Evolutionary conservation across 1,284 basidiomycete species (phyloP).

Genomic region (Cystobasidium sp.): DNA sequence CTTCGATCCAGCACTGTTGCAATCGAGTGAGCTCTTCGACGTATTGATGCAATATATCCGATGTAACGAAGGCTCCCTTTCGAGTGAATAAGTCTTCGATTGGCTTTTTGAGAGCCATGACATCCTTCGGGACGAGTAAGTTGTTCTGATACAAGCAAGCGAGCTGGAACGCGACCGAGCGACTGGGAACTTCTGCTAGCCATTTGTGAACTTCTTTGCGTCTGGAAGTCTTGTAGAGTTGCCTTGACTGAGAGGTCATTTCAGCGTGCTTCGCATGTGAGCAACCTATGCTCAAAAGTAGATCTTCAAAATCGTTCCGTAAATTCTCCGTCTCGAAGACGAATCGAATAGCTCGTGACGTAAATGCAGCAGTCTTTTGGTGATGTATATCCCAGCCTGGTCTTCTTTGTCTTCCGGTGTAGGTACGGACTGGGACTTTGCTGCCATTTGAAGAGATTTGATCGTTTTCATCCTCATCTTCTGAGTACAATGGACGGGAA

Average conservation of each 20-base stretch:
- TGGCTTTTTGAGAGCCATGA: constrained; percentile 18
- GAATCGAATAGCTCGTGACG: constrained; percentile 33
- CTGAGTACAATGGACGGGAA: constrained; percentile 1
- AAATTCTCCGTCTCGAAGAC: constrained; percentile 32
- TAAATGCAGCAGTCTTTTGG: constrained; percentile 34
- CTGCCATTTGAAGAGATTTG: not conserved
- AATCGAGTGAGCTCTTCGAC: constrained; percentile 39
- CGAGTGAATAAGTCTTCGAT: constrained; percentile 19
- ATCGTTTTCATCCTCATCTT: constrained; percentile 3
- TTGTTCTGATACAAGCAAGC: constrained; percentile 37
- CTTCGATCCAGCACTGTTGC: constrained; percentile 33
- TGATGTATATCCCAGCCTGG: constrained; percentile 38
- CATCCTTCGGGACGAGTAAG: constrained; percentile 31
- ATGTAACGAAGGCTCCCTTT: constrained; percentile 30
- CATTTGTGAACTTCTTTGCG: constrained; percentile 21
- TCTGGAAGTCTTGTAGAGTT: constrained; percentile 28
- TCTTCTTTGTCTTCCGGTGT: constrained; percentile 33
- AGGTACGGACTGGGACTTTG: not conserved
- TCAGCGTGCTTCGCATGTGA: constrained; percentile 13
- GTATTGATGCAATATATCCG: constrained; percentile 39
- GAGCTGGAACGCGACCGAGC: constrained; percentile 41
- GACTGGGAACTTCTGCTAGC: constrained; percentile 2
- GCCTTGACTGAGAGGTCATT: constrained; percentile 19
- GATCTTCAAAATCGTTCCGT: constrained; percentile 29
- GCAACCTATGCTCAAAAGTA: constrained; percentile 26